Percentiles rank a stretch among this genome's conserved stretches.
Evolutionary conservation across 345 rosid genomes (phyloP).

Genomic region (Theobroma cacao): DNA sequence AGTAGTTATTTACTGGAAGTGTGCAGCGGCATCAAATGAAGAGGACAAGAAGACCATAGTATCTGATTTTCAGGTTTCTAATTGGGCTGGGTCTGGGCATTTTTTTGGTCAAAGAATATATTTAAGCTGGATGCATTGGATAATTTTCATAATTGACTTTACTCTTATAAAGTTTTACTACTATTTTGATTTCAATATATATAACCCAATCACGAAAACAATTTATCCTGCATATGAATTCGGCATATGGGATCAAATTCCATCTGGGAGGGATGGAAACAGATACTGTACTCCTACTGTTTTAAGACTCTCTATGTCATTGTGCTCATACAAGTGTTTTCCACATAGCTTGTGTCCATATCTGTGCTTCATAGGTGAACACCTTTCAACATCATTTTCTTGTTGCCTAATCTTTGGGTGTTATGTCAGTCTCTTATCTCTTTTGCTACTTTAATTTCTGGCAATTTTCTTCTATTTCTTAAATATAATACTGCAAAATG

Average conservation of each 20-base stretch:
- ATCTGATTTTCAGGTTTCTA: background rate
- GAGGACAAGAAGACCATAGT: background rate
- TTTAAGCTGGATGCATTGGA: background rate
- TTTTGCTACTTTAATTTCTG: background rate
- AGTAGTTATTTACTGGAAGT: background rate
- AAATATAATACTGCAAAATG: background rate
- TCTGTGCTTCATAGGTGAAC: background rate
- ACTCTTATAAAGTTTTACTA: background rate
- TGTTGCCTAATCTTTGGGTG: slow-evolving; percentile 1
- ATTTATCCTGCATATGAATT: background rate
- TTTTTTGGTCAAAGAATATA: background rate
- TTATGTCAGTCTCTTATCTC: background rate
- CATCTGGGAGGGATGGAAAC: background rate
- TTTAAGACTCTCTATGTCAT: background rate
- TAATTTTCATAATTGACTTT: background rate
- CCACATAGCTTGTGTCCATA: background rate
- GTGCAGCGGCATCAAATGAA: too few species aligned
- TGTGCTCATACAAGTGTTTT: background rate
- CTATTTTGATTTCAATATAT: background rate
- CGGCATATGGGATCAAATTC: background rate
- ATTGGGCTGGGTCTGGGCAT: background rate
- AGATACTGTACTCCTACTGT: background rate
- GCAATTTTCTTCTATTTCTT: background rate
- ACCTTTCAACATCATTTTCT: background rate
- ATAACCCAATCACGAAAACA: background rate